Evolutionary conservation across 768 basidiomycete species (phyloP).

Genomic region (Cytidiella melzeri): DNA sequence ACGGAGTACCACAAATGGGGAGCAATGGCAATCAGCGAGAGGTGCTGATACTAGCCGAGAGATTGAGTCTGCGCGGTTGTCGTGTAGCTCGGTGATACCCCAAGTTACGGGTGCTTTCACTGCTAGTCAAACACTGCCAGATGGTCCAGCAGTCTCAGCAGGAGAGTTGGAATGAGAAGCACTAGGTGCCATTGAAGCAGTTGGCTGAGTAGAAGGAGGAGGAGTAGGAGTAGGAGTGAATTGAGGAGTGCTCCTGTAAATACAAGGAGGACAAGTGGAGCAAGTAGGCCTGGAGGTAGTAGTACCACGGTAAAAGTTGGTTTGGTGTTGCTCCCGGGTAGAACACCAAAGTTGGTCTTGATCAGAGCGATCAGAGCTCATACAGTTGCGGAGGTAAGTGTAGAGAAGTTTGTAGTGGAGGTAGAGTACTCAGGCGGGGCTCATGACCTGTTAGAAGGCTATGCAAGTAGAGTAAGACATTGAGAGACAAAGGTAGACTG

Average conservation of each 20-base stretch:
- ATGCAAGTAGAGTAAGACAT: too few species aligned
- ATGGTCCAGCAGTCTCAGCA: not conserved
- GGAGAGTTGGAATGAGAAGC: not conserved
- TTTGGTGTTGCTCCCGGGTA: not conserved
- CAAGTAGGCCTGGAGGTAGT: not conserved
- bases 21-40: not conserved
- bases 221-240: not conserved
- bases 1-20: not conserved
- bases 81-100: too few species aligned
- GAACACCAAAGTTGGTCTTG: not conserved
- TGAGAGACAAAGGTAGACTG: too few species aligned
- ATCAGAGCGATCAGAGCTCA: not conserved
- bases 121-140: not conserved
- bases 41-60: not conserved
- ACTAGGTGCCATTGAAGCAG: too few species aligned
- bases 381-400: not conserved
- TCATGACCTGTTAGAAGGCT: not conserved
- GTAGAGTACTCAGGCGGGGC: not conserved
- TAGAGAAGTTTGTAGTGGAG: not conserved
- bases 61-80: not conserved
- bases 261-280: not conserved
- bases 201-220: not conserved
- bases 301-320: not conserved
- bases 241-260: not conserved
- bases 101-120: too few species aligned